Evolutionary conservation across 2,329 filamentous ascomycete genomes (phyloP).

Genomic region (Sclerotinia borealis): DNA sequence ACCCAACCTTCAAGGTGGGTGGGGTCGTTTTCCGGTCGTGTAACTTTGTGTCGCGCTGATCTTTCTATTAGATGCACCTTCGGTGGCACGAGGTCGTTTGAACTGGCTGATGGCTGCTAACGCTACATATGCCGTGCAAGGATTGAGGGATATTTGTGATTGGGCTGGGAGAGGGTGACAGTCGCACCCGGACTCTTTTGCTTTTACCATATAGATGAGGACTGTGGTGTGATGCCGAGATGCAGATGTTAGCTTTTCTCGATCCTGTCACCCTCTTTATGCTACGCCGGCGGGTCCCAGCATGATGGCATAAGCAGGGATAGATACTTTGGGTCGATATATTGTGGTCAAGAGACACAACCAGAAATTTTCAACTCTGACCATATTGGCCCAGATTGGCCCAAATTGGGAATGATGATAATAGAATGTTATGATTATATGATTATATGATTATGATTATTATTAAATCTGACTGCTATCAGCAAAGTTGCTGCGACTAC

Average conservation of each 20-base stretch:
- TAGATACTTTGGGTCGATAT: neutral
- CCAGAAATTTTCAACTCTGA: neutral
- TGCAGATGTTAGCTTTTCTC: neutral
- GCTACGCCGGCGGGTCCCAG: neutral
- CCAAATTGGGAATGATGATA: neutral
- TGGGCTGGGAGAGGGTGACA: neutral
- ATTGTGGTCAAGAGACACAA: neutral
- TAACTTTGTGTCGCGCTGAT: neutral
- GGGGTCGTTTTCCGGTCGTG: neutral
- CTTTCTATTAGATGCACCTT: neutral
- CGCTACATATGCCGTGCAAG: neutral
- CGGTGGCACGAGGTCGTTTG: neutral
- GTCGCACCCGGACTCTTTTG: neutral
- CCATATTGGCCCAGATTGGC: neutral
- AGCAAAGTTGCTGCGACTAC: neutral
- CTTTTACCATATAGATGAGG: neutral
- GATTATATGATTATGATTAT: constrained; percentile 10
- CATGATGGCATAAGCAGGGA: constrained; percentile 1
- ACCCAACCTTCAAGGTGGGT: neutral
- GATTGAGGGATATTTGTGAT: neutral
- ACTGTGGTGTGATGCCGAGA: neutral
- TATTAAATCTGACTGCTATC: constrained; percentile 10
- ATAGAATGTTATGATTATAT: no score
- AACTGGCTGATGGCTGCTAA: neutral
- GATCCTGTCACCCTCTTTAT: neutral